Evolutionary conservation across 352 stramenopile species (phyloP).

Genomic region (Pythium chondricola): DNA sequence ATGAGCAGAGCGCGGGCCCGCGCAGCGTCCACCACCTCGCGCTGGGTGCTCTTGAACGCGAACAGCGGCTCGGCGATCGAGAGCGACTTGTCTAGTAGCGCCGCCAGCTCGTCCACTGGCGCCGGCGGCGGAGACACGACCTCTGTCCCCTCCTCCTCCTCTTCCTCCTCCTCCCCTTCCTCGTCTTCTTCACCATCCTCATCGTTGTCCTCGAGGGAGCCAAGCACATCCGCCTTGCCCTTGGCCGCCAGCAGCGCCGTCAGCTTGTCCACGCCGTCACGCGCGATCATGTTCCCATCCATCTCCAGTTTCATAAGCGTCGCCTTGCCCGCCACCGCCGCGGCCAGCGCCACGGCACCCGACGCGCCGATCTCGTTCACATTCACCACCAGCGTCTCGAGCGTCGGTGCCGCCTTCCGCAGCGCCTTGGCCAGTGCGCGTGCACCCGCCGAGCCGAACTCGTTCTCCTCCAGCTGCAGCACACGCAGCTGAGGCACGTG

Average conservation of each 20-base stretch:
- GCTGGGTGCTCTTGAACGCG: conserved; percentile 45
- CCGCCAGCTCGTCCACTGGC: conserved; percentile 36
- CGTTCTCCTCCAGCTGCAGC: conserved; percentile 91
- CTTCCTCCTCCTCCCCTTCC: conserved; percentile 42
- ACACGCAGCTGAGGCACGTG: conserved; percentile 56
- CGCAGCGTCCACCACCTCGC: conserved; percentile 62
- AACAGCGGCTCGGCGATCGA: conserved; percentile 39
- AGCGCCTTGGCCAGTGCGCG: conserved; percentile 67
- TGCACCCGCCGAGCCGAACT: conserved; percentile 85
- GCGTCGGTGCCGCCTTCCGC: conserved; percentile 28
- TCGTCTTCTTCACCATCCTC: conserved; percentile 72
- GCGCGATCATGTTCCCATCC: conserved; percentile 80
- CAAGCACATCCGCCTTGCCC: conserved; percentile 50
- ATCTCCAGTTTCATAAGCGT: conserved; percentile 54
- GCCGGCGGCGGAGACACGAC: conserved; percentile 13
- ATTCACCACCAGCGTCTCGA: conserved; percentile 84
- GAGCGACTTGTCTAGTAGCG: conserved; percentile 38
- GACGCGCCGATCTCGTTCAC: conserved; percentile 86
- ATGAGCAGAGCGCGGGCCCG: conserved; percentile 45
- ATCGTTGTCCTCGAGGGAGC: conserved; percentile 79
- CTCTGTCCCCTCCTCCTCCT: conserved; percentile 34
- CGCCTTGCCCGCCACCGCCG: conserved; percentile 49
- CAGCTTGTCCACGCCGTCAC: conserved; percentile 51
- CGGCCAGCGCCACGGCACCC: conserved; percentile 80
- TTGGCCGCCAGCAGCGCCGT: conserved; percentile 36